Evolutionary conservation across 2,329 filamentous ascomycete species (phyloP), one percentile per base, ranked within the genome.

Genomic region (Monosporascus sp.): DNA sequence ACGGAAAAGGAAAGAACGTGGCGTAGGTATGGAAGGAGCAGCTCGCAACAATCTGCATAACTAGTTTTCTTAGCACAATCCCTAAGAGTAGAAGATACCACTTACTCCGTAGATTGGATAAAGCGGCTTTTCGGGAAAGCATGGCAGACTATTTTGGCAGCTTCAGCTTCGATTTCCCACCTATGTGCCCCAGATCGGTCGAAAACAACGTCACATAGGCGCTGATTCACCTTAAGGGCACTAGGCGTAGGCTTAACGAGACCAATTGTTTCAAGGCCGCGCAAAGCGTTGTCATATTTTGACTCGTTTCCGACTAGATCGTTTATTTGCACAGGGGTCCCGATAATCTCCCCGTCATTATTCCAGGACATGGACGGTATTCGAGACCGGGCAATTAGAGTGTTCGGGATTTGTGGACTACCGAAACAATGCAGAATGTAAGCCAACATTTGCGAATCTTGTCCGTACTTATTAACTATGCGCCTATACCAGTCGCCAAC

Each of bases 391-490:
- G 4, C 35, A 20, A 55, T 50, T 5, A 55, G 11, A 16, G 31
- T 43, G 3, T n/a, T 48, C 16, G 53, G 48, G 47, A 55, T 45
- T 17, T n/a, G 6, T 14, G 51, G 22, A 14, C 45, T 43, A 11
- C 53, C 53, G 31, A 55, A 27, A 37, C 53, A 50, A 16, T 37
- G 43, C 14, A 55, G 16, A 9, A 55, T 52, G 43, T 40, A 49
- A 17, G 53, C 50, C 9, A 55, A 37, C 16, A 27, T 44, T 38
- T 50, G 50, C 6, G 47, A 31, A 8, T 44, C 37, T 7, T 14
- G 47, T 37, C 35, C 19, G n/a, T 52, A 19, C 31, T 45, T 50
- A 16, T 50, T 26, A 5, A 52, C n/a, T 24, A 55, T 55, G 2
- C 43, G 47, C 16, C 17, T 14, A 3, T 52, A 40, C 53, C 53